Evolutionary conservation across 495 filamentous ascomycete species (phyloP).

Genomic region (Tuber umbilicatum): DNA sequence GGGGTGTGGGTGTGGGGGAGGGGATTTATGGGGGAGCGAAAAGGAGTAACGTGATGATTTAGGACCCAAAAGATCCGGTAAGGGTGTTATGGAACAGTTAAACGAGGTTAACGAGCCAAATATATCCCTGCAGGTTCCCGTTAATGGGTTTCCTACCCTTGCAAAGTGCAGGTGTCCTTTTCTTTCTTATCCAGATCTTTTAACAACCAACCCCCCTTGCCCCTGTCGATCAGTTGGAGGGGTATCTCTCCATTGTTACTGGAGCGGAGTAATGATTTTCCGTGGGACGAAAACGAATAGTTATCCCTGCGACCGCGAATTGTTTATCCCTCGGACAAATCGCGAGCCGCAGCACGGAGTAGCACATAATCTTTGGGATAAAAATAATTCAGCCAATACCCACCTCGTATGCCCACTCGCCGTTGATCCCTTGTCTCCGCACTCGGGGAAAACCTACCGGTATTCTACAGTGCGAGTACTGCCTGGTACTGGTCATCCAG

Average conservation of each 20-base stretch:
- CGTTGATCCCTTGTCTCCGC: background rate
- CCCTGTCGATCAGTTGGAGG: background rate
- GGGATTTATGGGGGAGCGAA: background rate
- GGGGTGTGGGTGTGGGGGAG: background rate
- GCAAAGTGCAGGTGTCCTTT: too few species aligned
- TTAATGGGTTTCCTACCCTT: too few species aligned
- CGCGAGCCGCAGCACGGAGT: background rate
- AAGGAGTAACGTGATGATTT: background rate
- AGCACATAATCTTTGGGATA: background rate
- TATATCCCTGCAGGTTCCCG: too few species aligned
- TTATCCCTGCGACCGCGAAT: background rate
- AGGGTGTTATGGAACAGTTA: too few species aligned
- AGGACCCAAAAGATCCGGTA: too few species aligned
- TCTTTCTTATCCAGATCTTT: background rate
- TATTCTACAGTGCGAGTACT: background rate
- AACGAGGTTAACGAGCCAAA: too few species aligned
- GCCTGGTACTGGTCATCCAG: background rate
- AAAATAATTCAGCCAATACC: background rate
- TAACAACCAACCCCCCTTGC: background rate
- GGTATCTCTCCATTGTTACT: background rate
- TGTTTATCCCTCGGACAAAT: background rate
- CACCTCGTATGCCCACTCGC: background rate
- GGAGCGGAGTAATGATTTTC: conserved; percentile 1
- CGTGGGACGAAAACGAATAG: background rate
- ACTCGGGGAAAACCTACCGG: background rate